A percentile compares a stretch with the other conserved stretches of the same genome.
Conservation (phyloP, 208 protist species). For the Spongospora subterranea region DNA sequence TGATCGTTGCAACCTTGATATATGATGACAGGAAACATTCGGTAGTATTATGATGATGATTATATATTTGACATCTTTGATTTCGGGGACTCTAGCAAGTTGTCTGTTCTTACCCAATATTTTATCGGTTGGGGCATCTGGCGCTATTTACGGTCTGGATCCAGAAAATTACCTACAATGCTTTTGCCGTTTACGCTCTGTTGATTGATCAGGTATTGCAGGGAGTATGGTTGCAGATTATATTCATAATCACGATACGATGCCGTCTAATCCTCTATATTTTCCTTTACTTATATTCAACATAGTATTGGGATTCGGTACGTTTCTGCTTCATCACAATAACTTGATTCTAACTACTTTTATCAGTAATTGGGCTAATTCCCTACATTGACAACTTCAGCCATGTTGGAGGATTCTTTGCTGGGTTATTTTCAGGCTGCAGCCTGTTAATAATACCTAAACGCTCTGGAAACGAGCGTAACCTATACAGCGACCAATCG, state of each 20-base stretch:
- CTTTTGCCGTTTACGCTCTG: neutral
- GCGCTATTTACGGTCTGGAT: constrained; percentile 1
- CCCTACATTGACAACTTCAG: constrained; percentile 53
- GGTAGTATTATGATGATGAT: neutral
- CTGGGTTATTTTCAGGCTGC: neutral
- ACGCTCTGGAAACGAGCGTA: neutral
- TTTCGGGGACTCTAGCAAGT: neutral
- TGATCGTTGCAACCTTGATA: too few species aligned
- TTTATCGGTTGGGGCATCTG: constrained; percentile 14
- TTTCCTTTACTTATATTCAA: neutral
- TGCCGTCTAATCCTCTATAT: neutral
- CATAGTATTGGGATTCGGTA: constrained; percentile 23
- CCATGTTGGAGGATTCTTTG: constrained; percentile 11
- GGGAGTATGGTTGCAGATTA: constrained; percentile 32
- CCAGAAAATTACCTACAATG: neutral
- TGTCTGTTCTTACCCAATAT: neutral
- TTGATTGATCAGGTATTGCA: neutral
- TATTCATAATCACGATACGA: constrained; percentile 1
- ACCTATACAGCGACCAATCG: neutral
- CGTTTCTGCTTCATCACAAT: neutral
- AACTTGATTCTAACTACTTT: neutral
- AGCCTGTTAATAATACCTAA: neutral
- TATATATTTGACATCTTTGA: neutral
- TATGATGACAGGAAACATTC: constrained; percentile 6
- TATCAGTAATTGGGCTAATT: neutral